A percentile compares a stretch with the other conserved stretches of the same genome.
Evolutionary conservation across 768 basidiomycete species (phyloP).

Genomic region (Leucosporidium scottii): DNA sequence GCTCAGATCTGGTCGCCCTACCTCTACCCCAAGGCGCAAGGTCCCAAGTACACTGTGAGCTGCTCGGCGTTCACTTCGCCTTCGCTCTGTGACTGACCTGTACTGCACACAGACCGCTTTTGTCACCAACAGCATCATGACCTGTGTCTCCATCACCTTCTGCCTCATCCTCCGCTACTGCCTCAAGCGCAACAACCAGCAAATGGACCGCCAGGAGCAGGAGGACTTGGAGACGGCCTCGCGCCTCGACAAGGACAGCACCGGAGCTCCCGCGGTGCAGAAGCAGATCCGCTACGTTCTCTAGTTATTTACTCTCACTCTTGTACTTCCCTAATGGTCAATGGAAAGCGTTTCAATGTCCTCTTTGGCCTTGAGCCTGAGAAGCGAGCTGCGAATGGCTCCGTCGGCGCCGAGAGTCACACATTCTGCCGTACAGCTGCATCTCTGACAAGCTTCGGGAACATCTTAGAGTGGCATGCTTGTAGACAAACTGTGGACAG

Average conservation of each 20-base stretch:
- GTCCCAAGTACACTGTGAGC: conserved; percentile 34
- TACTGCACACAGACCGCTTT: conserved; percentile 20
- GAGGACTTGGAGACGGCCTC: neutral
- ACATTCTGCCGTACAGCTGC: no score
- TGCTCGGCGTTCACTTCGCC: neutral
- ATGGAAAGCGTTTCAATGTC: no score
- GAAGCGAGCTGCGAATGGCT: no score
- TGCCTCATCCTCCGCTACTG: conserved; percentile 32
- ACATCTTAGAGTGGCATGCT: no score
- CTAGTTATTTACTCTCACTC: neutral
- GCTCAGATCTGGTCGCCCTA: conserved; percentile 39
- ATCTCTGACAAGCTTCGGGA: no score
- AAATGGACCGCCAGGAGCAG: conserved; percentile 31
- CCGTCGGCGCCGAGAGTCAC: no score
- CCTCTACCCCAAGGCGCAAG: conserved; percentile 32
- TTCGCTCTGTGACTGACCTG: neutral
- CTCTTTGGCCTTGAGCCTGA: no score
- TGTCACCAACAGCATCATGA: conserved; percentile 6
- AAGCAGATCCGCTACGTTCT: conserved; percentile 20
- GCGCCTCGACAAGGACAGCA: neutral
- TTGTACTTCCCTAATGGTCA: no score
- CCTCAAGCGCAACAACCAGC: conserved; percentile 32
- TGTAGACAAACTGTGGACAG: no score
- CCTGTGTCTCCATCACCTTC: neutral
- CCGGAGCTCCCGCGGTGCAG: neutral